Conservation (phyloP, 1,284 basidiomycete genomes). For the Peniophora sp. region DNA sequence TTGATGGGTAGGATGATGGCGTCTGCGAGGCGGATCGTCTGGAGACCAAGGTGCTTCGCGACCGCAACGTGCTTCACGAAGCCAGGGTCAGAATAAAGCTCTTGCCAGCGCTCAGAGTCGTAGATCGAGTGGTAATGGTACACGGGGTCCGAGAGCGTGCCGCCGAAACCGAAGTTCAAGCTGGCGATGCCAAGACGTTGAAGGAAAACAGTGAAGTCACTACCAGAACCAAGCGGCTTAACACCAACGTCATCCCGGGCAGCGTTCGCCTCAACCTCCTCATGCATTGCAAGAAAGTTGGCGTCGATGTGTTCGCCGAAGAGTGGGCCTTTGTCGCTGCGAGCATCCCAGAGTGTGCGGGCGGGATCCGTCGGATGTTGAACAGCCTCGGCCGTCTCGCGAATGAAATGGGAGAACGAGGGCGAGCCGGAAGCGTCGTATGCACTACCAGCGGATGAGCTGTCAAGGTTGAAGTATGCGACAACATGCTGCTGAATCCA, state of each 20-base stretch:
- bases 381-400: constrained; percentile 56
- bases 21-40: constrained; percentile 55
- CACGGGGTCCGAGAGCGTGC: constrained; percentile 44
- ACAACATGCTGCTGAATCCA: constrained; percentile 77
- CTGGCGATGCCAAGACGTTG: constrained; percentile 36
- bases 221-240: constrained; percentile 46
- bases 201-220: constrained; percentile 79
- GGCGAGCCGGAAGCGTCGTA: constrained; percentile 56
- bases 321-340: constrained; percentile 47
- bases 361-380: constrained; percentile 52
- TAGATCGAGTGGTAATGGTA: constrained; percentile 77
- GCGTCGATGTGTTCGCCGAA: constrained; percentile 23
- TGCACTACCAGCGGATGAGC: constrained; percentile 55
- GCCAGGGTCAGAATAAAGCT: constrained; percentile 64
- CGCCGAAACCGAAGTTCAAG: constrained; percentile 25
- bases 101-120: constrained; percentile 68
- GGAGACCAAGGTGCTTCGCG: constrained; percentile 59
- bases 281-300: constrained; percentile 17
- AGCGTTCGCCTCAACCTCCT: constrained; percentile 17
- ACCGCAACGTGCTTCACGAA: constrained; percentile 67
- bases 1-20: constrained; percentile 62
- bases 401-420: constrained; percentile 73
- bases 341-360: constrained; percentile 62
- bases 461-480: constrained; percentile 83
- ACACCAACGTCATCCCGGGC: constrained; percentile 24